Conservation (phyloP, 1,139 yeast species). For the Yamadazyma jaroonii region DNA sequence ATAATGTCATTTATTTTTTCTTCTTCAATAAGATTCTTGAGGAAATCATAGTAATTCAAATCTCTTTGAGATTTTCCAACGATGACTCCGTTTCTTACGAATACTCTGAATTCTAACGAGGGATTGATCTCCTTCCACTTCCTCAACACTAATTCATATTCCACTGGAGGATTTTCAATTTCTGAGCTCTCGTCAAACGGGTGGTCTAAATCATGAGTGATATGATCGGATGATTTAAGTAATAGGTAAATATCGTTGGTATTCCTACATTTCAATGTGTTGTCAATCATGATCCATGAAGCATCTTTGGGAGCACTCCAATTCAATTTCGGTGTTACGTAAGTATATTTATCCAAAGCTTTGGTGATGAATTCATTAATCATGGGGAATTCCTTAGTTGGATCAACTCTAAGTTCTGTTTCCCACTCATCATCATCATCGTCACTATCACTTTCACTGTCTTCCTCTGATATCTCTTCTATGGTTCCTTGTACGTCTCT, state of each 20-base stretch:
- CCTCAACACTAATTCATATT: conserved; percentile 68
- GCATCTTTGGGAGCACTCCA: conserved; percentile 98
- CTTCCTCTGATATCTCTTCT: conserved; percentile 21
- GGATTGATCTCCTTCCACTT: conserved; percentile 84
- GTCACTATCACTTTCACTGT: conserved; percentile 20
- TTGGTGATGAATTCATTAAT: conserved; percentile 53
- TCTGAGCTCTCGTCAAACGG: conserved; percentile 50
- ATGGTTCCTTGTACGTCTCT: conserved; percentile 12
- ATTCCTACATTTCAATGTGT: conserved; percentile 65
- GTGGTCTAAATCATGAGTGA: conserved; percentile 76
- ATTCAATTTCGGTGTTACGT: conserved; percentile 83
- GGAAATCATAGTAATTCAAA: conserved; percentile 72
- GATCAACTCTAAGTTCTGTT: conserved; percentile 25
- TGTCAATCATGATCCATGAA: conserved; percentile 82
- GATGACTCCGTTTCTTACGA: conserved; percentile 59
- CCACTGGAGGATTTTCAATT: conserved; percentile 14
- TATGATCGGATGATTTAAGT: conserved; percentile 82
- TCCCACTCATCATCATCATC: conserved; percentile 22
- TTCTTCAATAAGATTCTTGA: conserved; percentile 49
- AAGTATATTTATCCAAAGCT: conserved; percentile 41
- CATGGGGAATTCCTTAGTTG: conserved; percentile 49
- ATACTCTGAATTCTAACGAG: conserved; percentile 85
- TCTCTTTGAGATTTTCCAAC: conserved; percentile 85
- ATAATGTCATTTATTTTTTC: conserved; percentile 34
- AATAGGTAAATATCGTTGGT: conserved; percentile 76